Conservation (phyloP, 805 yeast genomes). For the Starmerella lactis-condensi region DNA sequence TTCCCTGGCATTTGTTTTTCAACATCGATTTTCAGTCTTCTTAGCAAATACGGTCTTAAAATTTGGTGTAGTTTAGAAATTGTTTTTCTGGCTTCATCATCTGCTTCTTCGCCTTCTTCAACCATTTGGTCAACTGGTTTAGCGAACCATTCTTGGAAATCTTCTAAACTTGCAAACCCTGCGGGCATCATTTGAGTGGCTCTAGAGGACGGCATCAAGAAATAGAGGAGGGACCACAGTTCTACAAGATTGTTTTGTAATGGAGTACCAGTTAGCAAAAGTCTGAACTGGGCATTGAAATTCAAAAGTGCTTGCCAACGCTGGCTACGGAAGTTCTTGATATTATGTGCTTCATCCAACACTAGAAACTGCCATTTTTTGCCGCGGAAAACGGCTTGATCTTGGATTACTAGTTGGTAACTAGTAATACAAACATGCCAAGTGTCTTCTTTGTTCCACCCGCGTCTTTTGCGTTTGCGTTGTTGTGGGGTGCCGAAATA, state of each 20-base stretch:
- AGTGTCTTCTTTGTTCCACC: constrained; percentile 92
- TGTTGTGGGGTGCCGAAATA: constrained; percentile 96
- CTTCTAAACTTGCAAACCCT: constrained; percentile 90
- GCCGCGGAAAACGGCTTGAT: constrained; percentile 80
- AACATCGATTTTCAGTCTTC: constrained; percentile 88
- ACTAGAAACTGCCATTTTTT: constrained; percentile 94
- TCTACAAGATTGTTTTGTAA: constrained; percentile 88
- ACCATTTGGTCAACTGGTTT: constrained; percentile 83
- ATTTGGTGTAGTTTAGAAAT: constrained; percentile 84
- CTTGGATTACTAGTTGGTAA: constrained; percentile 93
- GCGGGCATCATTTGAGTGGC: constrained; percentile 49
- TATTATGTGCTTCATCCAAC: constrained; percentile 93
- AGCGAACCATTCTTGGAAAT: constrained; percentile 98
- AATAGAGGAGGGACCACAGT: constrained; percentile 85
- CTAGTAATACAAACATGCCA: constrained; percentile 96
- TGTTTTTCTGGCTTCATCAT: constrained; percentile 60
- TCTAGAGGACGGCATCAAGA: constrained; percentile 81
- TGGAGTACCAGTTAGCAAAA: constrained; percentile 90
- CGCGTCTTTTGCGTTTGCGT: constrained; percentile 83
- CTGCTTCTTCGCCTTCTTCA: constrained; percentile 52
- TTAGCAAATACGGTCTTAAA: constrained; percentile 71
- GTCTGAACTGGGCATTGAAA: constrained; percentile 76
- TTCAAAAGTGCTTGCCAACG: constrained; percentile 93
- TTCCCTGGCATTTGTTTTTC: constrained; percentile 98
- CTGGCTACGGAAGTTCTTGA: constrained; percentile 86